Percentiles rank a stretch among this genome's conserved stretches.
Evolutionary conservation across 495 filamentous ascomycete species (phyloP).

Genomic region (Hypoxylon intermedium): DNA sequence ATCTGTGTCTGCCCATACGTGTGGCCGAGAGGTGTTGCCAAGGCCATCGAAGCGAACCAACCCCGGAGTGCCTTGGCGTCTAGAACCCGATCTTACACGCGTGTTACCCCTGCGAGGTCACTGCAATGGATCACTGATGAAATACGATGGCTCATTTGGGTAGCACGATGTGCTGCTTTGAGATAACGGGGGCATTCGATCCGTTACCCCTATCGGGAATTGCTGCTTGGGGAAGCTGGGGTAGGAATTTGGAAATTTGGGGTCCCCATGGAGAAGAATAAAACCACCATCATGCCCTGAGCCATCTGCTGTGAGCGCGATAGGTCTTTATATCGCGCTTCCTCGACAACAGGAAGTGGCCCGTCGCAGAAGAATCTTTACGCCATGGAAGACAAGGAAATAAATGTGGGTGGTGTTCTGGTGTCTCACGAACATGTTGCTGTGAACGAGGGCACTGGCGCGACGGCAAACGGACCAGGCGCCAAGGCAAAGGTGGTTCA

Average conservation of each 20-base stretch:
- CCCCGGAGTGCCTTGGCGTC: constrained; percentile 20
- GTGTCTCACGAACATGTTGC: constrained; percentile 33
- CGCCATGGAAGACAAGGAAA: constrained; percentile 37
- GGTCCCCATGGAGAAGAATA: constrained; percentile 12
- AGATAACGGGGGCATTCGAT: constrained; percentile 16
- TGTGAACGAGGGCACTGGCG: constrained; percentile 45
- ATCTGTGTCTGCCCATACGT: constrained; percentile 4
- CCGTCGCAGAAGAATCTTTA: neutral
- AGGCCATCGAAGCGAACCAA: constrained; percentile 19
- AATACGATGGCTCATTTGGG: constrained; percentile 12
- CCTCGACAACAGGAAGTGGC: neutral
- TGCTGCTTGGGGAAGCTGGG: constrained; percentile 23
- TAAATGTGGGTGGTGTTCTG: constrained; percentile 10
- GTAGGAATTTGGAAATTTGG: constrained; percentile 9
- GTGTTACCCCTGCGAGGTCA: constrained; percentile 14
- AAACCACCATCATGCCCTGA: constrained; percentile 16
- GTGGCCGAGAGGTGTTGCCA: constrained; percentile 17
- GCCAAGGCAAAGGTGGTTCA: constrained; percentile 57
- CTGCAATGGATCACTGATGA: constrained; percentile 12
- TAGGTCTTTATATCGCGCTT: neutral
- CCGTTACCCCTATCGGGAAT: constrained; percentile 28
- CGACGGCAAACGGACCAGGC: constrained; percentile 47
- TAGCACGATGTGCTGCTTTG: constrained; percentile 9
- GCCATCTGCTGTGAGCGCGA: neutral
- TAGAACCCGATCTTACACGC: constrained; percentile 22